Evolutionary conservation across 345 rosid genomes (phyloP).

Genomic region (Trapa incisa): DNA sequence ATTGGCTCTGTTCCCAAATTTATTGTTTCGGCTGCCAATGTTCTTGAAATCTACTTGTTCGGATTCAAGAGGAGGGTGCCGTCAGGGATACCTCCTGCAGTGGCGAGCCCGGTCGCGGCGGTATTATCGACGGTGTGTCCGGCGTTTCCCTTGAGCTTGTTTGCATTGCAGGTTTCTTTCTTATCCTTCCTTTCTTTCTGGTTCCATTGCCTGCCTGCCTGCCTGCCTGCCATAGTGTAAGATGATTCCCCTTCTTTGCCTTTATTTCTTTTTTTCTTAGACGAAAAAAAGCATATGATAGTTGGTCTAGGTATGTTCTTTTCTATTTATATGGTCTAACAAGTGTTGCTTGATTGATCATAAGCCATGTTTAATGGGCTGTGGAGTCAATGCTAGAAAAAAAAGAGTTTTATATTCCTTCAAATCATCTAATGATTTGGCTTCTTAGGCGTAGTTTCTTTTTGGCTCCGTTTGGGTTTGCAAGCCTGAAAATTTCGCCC

Average conservation of each 20-base stretch:
- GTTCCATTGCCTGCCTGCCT: not conserved
- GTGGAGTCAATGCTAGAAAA: not conserved
- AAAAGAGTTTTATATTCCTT: not conserved
- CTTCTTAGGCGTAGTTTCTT: not conserved
- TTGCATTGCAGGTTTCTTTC: conserved; percentile 45
- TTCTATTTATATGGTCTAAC: not conserved
- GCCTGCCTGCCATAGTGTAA: too few relatives aligned
- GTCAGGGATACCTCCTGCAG: conserved; percentile 18
- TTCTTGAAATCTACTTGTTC: conserved; percentile 71
- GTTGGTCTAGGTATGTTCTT: not conserved
- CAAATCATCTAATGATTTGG: not conserved
- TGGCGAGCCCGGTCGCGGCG: conserved; percentile 51
- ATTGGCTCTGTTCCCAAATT: conserved; percentile 71
- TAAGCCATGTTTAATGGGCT: not conserved
- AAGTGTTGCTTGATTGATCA: not conserved
- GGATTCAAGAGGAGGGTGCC: conserved; percentile 59
- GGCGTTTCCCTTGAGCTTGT: conserved; percentile 82
- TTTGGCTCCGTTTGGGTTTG: not conserved
- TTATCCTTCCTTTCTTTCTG: not conserved
- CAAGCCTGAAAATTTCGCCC: not conserved
- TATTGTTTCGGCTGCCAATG: conserved; percentile 55
- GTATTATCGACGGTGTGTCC: conserved; percentile 65
- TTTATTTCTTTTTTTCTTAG: not conserved
- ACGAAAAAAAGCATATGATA: not conserved
- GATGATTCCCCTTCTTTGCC: too few relatives aligned